These are phyloP conservation scores for Thelephora terrestris DNA, from an alignment of 1,284 basidiomycete genomes.

Conservation along the genomic window DNA sequence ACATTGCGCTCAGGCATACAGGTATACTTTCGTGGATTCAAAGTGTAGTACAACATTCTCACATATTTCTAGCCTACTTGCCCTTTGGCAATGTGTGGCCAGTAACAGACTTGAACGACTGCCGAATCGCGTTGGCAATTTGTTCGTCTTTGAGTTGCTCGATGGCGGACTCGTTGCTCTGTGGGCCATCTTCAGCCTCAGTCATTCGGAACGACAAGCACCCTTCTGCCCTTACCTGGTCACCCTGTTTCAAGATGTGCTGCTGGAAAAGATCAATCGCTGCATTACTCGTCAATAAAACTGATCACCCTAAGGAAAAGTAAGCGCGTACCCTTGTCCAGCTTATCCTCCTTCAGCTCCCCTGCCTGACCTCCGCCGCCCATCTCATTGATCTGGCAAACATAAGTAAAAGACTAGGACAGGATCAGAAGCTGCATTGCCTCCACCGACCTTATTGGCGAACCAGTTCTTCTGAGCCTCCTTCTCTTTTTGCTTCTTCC, in stretches of 20 bases:
- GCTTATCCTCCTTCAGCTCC: slow-evolving; percentile 22
- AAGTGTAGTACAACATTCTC: too few relatives aligned
- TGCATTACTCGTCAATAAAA: slow-evolving; percentile 9
- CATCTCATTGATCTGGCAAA: slow-evolving; percentile 13
- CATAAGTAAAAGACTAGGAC: background rate
- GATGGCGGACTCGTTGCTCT: slow-evolving; percentile 28
- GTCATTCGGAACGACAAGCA: background rate
- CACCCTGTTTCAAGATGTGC: slow-evolving; percentile 28
- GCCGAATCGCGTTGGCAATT: slow-evolving; percentile 27
- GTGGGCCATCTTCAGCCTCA: slow-evolving; percentile 7
- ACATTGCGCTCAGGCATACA: too few relatives aligned
- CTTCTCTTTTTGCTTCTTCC: background rate
- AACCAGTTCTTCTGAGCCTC: background rate
- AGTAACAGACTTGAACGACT: slow-evolving; percentile 17
- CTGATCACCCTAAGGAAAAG: background rate
- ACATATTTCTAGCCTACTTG: too few relatives aligned
- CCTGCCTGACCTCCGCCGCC: slow-evolving; percentile 22
- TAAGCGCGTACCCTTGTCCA: slow-evolving; percentile 14
- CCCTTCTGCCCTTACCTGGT: slow-evolving; percentile 2
- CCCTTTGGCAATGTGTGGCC: too few relatives aligned
- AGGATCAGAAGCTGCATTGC: background rate
- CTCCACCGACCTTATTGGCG: background rate
- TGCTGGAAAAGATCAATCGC: slow-evolving; percentile 33
- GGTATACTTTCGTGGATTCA: too few relatives aligned
- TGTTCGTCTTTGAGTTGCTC: slow-evolving; percentile 32